Evolutionary conservation across 495 filamentous ascomycete genomes (phyloP).

Genomic region (Penicillium chermesinum): DNA sequence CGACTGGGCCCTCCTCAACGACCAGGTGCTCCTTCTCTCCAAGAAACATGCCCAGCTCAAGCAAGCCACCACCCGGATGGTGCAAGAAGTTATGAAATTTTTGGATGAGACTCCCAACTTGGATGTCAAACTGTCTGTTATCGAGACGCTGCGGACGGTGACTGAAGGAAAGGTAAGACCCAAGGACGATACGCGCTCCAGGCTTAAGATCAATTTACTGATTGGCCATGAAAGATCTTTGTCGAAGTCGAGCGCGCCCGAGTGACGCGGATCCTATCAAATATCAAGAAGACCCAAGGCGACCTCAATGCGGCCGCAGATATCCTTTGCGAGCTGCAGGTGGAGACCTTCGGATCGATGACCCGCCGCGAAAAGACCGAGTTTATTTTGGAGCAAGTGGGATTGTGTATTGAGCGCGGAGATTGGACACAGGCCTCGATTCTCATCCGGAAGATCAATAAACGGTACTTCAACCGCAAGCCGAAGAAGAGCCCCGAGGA

Average conservation of each 20-base stretch:
- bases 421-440: constrained; percentile 97
- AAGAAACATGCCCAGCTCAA: constrained; percentile 99
- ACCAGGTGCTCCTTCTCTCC: constrained; percentile 90
- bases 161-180: constrained; percentile 84
- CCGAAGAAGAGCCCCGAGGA: constrained; percentile 83
- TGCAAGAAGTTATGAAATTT: constrained; percentile 91
- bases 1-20: constrained; percentile 90
- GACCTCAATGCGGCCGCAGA: constrained; percentile 86
- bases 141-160: constrained; percentile 91
- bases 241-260: constrained; percentile 97
- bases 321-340: constrained; percentile 93
- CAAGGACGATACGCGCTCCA: background rate
- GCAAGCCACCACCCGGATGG: constrained; percentile 98
- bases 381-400: constrained; percentile 94
- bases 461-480: constrained; percentile 79
- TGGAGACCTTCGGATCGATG: constrained; percentile 99
- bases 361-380: constrained; percentile 94
- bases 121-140: constrained; percentile 85
- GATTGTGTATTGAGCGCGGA: constrained; percentile 87
- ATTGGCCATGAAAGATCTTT: constrained; percentile 64
- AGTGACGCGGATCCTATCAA: constrained; percentile 86
- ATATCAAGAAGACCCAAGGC: constrained; percentile 94
- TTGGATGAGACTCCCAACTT: constrained; percentile 72
- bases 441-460: constrained; percentile 94
- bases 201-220: background rate